Evolutionary conservation across 2,329 filamentous ascomycete genomes (phyloP).

Genomic region (Lasiodiplodia theobromae): DNA sequence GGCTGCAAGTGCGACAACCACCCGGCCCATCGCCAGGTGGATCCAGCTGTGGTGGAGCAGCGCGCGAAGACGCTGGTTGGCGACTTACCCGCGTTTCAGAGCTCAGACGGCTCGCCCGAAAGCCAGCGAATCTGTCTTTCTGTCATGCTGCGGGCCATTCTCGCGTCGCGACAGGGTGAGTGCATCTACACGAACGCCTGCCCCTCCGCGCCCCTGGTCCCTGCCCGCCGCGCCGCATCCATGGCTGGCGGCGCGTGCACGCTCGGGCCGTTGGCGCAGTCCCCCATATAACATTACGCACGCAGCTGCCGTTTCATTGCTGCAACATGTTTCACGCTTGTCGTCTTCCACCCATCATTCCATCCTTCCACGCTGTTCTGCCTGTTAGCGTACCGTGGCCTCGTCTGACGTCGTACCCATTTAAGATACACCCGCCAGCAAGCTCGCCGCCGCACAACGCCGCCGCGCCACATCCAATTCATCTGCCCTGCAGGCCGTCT

Average conservation of each 20-base stretch:
- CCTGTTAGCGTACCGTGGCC: conserved; percentile 5
- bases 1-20: conserved; percentile 89
- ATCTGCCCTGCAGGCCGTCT: conserved; percentile 50
- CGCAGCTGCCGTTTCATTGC: conserved; percentile 26
- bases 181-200: conserved; percentile 33
- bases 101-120: conserved; percentile 73
- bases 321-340: conserved; percentile 30
- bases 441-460: conserved; percentile 46
- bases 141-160: conserved; percentile 74
- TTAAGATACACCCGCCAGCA: conserved; percentile 27
- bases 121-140: conserved; percentile 78
- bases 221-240: conserved; percentile 8
- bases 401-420: conserved; percentile 24
- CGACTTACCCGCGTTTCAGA: conserved; percentile 73
- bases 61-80: conserved; percentile 69
- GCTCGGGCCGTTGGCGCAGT: conserved; percentile 26
- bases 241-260: conserved; percentile 22
- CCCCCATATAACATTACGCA: conserved; percentile 29
- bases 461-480: conserved; percentile 56
- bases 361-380: conserved; percentile 21
- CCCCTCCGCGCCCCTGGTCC: conserved; percentile 13
- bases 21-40: conserved; percentile 72
- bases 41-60: conserved; percentile 71
- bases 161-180: conserved; percentile 73
- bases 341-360: conserved; percentile 17